These are phyloP conservation scores for Dujonia santamariae DNA, from an alignment of 1,139 yeast genomes.

Conservation along the genomic window DNA sequence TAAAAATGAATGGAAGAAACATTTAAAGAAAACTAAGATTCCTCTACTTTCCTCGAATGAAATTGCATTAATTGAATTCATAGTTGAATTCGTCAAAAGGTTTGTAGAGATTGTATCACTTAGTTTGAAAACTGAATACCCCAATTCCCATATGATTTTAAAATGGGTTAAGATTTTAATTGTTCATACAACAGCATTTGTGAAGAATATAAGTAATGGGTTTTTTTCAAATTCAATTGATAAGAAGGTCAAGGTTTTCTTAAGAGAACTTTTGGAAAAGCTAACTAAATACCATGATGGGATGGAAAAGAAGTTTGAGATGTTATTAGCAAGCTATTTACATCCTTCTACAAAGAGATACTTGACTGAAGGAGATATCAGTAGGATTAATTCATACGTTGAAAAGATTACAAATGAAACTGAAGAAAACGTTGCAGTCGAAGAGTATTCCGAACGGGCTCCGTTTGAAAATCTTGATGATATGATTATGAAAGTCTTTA, in stretches of 20 bases:
- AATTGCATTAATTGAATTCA: too few species aligned
- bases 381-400: slow-evolving; percentile 12
- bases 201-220: slow-evolving; percentile 3
- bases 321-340: slow-evolving; percentile 20
- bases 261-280: slow-evolving; percentile 5
- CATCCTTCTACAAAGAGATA: slow-evolving; percentile 26
- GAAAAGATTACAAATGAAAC: slow-evolving; percentile 1
- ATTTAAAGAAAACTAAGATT: too few species aligned
- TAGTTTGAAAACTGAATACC: slow-evolving; percentile 10
- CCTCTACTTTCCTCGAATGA: too few species aligned
- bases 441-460: neutral
- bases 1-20: too few species aligned
- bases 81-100: slow-evolving; percentile 10
- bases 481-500: slow-evolving; percentile 23
- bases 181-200: slow-evolving; percentile 13
- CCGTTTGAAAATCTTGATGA: slow-evolving; percentile 18
- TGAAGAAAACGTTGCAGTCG: slow-evolving; percentile 5
- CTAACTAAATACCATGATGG: slow-evolving; percentile 11
- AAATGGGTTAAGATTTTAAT: slow-evolving; percentile 21
- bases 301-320: slow-evolving; percentile 16
- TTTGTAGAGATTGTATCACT: slow-evolving; percentile 14
- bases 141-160: slow-evolving; percentile 17
- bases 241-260: slow-evolving; percentile 4
- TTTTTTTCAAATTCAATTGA: slow-evolving; percentile 4
- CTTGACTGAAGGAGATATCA: slow-evolving; percentile 19